Evolutionary conservation across 1,284 basidiomycete genomes (phyloP).

Genomic region (Malassezia restricta): DNA sequence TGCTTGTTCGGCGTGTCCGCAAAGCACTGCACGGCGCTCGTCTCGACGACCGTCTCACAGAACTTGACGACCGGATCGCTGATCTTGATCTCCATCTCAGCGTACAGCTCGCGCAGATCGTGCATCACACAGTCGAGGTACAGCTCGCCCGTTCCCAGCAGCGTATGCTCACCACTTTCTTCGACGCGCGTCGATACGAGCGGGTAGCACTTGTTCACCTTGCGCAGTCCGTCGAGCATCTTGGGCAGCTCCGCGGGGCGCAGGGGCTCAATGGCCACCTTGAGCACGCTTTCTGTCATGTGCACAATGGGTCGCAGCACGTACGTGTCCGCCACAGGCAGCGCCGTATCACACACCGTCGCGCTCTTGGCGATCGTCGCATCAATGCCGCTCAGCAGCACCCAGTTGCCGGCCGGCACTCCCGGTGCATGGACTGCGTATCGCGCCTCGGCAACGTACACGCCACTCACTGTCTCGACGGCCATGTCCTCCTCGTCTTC

Average conservation of each 20-base stretch:
- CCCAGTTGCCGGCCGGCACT: constrained; percentile 79
- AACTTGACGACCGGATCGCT: constrained; percentile 97
- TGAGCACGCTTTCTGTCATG: constrained; percentile 92
- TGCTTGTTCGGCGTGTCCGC: constrained; percentile 98
- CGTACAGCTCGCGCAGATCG: constrained; percentile 79
- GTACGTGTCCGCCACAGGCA: constrained; percentile 60
- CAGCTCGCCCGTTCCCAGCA: constrained; percentile 91
- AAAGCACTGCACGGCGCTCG: constrained; percentile 93
- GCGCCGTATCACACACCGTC: constrained; percentile 53
- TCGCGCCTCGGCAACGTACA: constrained; percentile 83
- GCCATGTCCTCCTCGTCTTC: constrained; percentile 99
- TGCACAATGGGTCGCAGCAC: constrained; percentile 92
- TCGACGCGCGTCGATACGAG: constrained; percentile 89
- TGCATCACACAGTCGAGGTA: constrained; percentile 96
- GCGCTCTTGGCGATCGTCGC: constrained; percentile 89
- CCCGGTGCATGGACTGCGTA: constrained; percentile 81
- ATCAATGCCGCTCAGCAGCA: constrained; percentile 83
- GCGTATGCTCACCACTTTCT: constrained; percentile 92
- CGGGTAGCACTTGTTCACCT: constrained; percentile 95
- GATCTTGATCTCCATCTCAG: constrained; percentile 98
- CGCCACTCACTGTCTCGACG: constrained; percentile 66
- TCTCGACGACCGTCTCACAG: constrained; percentile 96
- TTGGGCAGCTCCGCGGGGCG: constrained; percentile 94
- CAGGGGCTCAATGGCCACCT: constrained; percentile 95
- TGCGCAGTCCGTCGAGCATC: constrained; percentile 91